phyloP scores from a whole-genome alignment of 306 rosid genomes.

The Gynostemma pentaphyllum region DNA sequence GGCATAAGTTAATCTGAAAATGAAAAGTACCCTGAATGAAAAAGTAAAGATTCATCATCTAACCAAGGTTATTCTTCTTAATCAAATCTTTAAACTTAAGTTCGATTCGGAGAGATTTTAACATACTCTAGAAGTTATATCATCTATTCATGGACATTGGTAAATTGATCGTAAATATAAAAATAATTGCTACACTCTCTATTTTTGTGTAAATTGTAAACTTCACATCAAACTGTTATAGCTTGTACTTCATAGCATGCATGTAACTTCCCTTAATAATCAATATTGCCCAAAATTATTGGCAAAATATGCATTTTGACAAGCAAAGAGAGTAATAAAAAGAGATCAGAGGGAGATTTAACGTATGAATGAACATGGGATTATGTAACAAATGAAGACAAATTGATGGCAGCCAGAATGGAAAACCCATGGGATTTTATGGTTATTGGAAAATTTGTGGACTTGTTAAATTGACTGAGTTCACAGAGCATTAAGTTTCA shows the following conservation, averaged over 20 bases:
- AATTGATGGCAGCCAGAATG: not conserved
- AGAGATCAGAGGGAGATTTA: not conserved
- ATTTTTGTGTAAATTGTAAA: conserved; percentile 1
- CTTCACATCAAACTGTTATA: no score
- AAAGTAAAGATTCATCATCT: not conserved
- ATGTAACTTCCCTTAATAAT: not conserved
- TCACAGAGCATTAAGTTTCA: not conserved
- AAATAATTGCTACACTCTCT: not conserved
- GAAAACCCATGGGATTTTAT: not conserved
- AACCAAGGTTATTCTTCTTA: not conserved
- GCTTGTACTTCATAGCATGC: not conserved
- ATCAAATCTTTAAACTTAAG: not conserved
- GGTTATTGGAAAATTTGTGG: not conserved
- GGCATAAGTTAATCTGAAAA: not conserved
- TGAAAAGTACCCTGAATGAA: not conserved
- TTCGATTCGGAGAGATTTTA: not conserved
- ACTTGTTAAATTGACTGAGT: not conserved
- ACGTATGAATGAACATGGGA: not conserved
- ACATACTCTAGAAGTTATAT: not conserved
- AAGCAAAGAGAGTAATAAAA: not conserved
- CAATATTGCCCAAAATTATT: not conserved
- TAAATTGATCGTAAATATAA: not conserved
- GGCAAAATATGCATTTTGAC: not conserved
- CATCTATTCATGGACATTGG: not conserved
- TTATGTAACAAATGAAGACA: not conserved